Base-by-base conservation (phyloP, 2,329 filamentous ascomycete species). In the Cordyceps fumosorosea region DNA sequence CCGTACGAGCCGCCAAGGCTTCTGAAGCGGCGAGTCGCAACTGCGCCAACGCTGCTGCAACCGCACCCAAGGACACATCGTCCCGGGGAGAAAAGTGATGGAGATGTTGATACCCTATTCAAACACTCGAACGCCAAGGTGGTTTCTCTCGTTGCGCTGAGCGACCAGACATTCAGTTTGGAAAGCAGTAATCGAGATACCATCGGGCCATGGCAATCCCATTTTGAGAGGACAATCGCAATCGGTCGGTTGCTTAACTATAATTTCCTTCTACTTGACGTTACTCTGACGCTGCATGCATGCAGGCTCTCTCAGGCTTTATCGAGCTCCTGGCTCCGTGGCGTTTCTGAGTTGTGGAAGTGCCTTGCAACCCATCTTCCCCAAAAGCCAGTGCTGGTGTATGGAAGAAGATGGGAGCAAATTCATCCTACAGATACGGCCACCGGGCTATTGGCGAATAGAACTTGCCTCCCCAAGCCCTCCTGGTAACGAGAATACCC, bases 301-400 rank as follows among this genome's bases (percentile, higher is more conserved):
- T 53, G 55, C 62, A 84, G 92, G 91, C 2, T 83, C 87, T 1
- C 82, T 97, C 64, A 84, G 88, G 65, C 91, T 97, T 65, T 96
- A 97, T 72, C 88, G 90, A 69, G 89, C 95, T 40, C 89, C 90
- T 8, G 90, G 91, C 22, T 91, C 91, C 11, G 90, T 95, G 18
- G 90, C 91, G 14, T 97, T 96, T 69, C 81, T 97, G 11, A 93
- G 89, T 74, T 96, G 91, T 66, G 90, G 90, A 64, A 86, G 85
- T 61, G 88, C 93, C 18, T 81, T 96, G 20, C 90, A 95, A 69
- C 89, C 93, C 12, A 95, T 97, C 65, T 77, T 97, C 58, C 91
- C 90, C 26, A 91, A 91, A 73, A 96, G 91, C 63, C 92, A 96
- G 74, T 96, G 90, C 71, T 97, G 93, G 93, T 96, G 90, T 72